Conservation (phyloP, 1,139 yeast genomes). For the Hyphopichia wangnamkhiaoensis region DNA sequence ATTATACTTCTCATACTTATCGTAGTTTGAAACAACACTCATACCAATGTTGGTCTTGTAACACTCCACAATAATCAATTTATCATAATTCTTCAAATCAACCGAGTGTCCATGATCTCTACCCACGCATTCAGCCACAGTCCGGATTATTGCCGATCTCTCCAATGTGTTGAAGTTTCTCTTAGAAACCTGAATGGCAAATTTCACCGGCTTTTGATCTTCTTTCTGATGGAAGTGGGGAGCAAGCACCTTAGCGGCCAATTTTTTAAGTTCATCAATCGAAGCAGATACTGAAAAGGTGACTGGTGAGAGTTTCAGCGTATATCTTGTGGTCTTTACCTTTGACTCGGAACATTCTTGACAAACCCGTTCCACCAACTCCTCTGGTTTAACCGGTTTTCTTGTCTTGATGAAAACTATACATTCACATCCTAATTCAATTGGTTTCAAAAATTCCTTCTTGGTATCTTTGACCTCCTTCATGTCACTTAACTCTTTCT, state of each 20-base stretch:
- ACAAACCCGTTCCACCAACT: conserved; percentile 64
- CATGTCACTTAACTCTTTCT: conserved; percentile 64
- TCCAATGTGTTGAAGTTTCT: conserved; percentile 76
- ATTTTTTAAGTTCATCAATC: conserved; percentile 60
- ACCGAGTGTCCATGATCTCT: conserved; percentile 72
- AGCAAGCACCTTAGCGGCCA: conserved; percentile 56
- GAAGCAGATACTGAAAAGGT: conserved; percentile 74
- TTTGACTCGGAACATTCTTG: conserved; percentile 53
- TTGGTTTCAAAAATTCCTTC: conserved; percentile 56
- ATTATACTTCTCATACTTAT: conserved; percentile 55
- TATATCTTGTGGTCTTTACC: conserved; percentile 62
- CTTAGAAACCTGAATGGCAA: conserved; percentile 79
- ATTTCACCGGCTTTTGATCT: conserved; percentile 54
- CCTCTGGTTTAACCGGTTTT: conserved; percentile 76
- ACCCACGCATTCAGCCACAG: conserved; percentile 74
- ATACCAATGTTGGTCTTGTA: conserved; percentile 82
- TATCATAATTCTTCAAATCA: conserved; percentile 78
- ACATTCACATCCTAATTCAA: conserved; percentile 82
- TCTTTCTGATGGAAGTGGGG: conserved; percentile 65
- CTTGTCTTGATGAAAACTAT: conserved; percentile 78
- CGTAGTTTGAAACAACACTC: conserved; percentile 72
- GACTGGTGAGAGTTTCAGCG: conserved; percentile 82
- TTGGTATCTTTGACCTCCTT: conserved; percentile 42
- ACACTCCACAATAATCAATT: conserved; percentile 80
- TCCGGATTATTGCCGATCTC: conserved; percentile 66